Evolutionary conservation across 805 yeast genomes (phyloP), one percentile per base, ranked within the genome.

Genomic region (Schizosaccharomyces lindneri): DNA sequence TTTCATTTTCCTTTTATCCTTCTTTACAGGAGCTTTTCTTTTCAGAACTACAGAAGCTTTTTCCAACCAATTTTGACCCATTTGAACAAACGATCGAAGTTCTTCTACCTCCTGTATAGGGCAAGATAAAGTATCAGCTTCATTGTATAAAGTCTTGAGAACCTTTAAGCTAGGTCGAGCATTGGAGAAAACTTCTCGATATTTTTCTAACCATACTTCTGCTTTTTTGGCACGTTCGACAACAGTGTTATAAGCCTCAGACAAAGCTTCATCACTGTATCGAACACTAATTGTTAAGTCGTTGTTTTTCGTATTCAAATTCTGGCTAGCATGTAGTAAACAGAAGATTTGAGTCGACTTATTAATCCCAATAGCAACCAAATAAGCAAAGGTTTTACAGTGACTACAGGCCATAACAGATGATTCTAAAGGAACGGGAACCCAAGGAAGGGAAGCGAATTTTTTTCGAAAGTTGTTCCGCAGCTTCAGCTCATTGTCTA

Each of bases 261-360:
- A 70, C 61, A 85, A 69, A 60, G 74, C 75, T 0, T 80, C 83
- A 68, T 83, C 87, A 0, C 81, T 72, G 62, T 75, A 73, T 65
- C 60, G 48, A 24, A 63, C 27, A n/a, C 59, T 59, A 36, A 65
- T n/a, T 29, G 41, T 32, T 21, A 64, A 59, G 13, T 55, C 55
- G 3, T 60, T 32, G 19, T 60, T 62, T 3, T 51, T 39, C 29
- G 63, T 63, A 17, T 62, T 63, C 59, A 65, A 65, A 7, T 62
- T 59, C 48, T 65, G 65, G 19, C 61, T 62, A 15, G 48, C 61
- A 57, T 65, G 67, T 27, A 59, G 60, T 17, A 63, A 41, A 39
- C 67, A 65, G 19, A 61, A 64, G 4, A 62, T 62, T 43, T 61
- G 63, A 21, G 62, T 32, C 3, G 64, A 63, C 39, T 64, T 63